Base-by-base conservation (phyloP, 1,284 basidiomycete genomes). In the Coriolopsis trogii region DNA sequence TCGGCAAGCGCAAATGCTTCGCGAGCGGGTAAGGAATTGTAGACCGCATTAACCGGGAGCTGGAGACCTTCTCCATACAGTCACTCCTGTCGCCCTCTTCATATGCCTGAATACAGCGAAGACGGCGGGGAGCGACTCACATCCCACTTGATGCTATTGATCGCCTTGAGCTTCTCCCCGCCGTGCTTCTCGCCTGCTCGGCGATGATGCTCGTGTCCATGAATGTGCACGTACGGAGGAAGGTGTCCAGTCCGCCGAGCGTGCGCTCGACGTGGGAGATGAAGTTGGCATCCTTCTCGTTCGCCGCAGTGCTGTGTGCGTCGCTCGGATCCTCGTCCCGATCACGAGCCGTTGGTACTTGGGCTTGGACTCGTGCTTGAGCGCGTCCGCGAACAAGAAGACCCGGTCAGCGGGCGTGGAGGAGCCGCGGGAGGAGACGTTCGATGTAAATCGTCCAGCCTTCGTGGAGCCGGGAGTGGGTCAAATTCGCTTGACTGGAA, bases 371-470 rank as follows among this genome's bases (percentile, higher is more conserved):
- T 76, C 67, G 64, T 88, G 69, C 60, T 80, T 76, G 30, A 98
- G 74, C 18, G 89, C 87, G 56, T 92, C 88, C 38, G 80, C 72
- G 24, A 62, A 69, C 52, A 83, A 84, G 65, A 95, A 94, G 12
- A 86, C 92, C 28, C 96, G 87, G 52, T 91, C 85, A 0, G 87
- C 84, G 15, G 91, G 82, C 0, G 87, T 95, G 85, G 1, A 96
- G 74, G 44, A 79, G 75, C 59, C 88, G 77, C 34, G 89, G 84
- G 30, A 97, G 77, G 8, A 97, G 75, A 20, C 95, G 85, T 70
- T 99, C 96, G 42, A 93, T 87, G 67, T 95, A 98, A 1, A 93
- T 95, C 28, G 95, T 97, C 89, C 92, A 97, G 29, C 93, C 85
- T 71, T 95, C 93, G 68, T 95, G 95, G 42, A 95, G 81, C 93